Evolutionary conservation across 2,329 filamentous ascomycete genomes (phyloP), one percentile per base, ranked within the genome.

Genomic region (Aspergillus terreus): DNA sequence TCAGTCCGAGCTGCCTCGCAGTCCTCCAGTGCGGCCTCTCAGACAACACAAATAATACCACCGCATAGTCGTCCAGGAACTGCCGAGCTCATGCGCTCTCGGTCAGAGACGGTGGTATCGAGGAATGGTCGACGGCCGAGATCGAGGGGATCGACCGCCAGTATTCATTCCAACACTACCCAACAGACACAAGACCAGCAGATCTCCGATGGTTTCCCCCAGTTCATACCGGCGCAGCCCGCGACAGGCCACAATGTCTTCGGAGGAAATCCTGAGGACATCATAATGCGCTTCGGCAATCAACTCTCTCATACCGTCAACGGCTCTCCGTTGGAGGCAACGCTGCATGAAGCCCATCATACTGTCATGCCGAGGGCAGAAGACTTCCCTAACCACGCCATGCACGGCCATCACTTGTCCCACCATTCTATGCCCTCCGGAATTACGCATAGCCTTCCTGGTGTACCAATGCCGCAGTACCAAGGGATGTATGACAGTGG

Each of bases 91-190:
- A 61, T 69, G 58, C 65, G 71, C 50, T 67, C 71, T 40, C 71
- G 72, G 14, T 75, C 73, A 6, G 71, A 71, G 56, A 72, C 66
- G 23, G 59, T 65, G 48, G 53, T 70, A n/a, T 74, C 73, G 11
- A 66, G 70, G 46, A 67, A 63, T 53, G 66, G 63, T 59, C 71
- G 69, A 46, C 72, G 71, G 47, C 71, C 74, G 46, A 66, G 74
- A 49, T 77, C 75, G 32, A 65, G 74, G 64, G 74, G 72, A 32
- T 76, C 74, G 43, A 76, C 74, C 9, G 70, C 73, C 32, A 77
- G 75, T 55, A 71, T 76, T 45, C 74, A 76, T 55, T 77, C 75
- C n/a, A 74, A 67, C 53, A 72, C 70, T 14, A 74, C 72, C 36
- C 71, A 75, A 58, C 69, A 72, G 50, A 71, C 69, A 30, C 71